Evolutionary conservation across 352 stramenopile genomes (phyloP), one percentile per base, ranked within the genome.

Genomic region (Globisporangium lucens): DNA sequence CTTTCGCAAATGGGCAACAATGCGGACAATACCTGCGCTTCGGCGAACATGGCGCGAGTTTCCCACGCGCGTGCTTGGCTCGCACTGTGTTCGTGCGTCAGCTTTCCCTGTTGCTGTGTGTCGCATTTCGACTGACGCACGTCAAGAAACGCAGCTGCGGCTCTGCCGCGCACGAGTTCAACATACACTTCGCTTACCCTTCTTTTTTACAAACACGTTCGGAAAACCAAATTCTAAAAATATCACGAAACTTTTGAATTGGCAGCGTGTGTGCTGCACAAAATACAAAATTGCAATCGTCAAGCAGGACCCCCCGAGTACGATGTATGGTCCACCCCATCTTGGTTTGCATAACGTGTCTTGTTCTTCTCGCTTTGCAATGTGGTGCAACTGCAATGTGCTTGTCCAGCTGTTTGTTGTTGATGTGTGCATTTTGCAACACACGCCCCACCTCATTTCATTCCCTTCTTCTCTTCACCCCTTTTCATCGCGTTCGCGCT

Each of bases 21-120:
- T 30, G 20, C 55, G 55, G 24, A 24, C 24, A 24, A 24, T 61
- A 61, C 55, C 55, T 61, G 30, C 55, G 30, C 55, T 61, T 61
- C 55, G 33, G 8, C 55, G 55, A 61, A 61, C 20, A 9, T n/a
- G 55, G 55, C 29, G 20, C 47, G 20, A n/a, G 46, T 24, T n/a
- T 52, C 20, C 17, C n/a, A 8, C 20, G 30, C 29, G 17, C 51
- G 27, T 65, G 41, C 46, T 8, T 3, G 6, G 29, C 12, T n/a
- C 36, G 12, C 36, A 15, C 36, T 4, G 36, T 57, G 47, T 20
- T 9, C 8, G 60, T 65, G n/a, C n/a, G 24, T 27, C 20, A 53
- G 8, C 4, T n/a, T 17, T 13, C 27, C 20, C 17, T 12, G 3
- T 17, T 13, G 53, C 13, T 20, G 17, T 20, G 6, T 20, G 13